Evolutionary conservation across 768 basidiomycete species (phyloP).

Genomic region (Lentinula raphanica): DNA sequence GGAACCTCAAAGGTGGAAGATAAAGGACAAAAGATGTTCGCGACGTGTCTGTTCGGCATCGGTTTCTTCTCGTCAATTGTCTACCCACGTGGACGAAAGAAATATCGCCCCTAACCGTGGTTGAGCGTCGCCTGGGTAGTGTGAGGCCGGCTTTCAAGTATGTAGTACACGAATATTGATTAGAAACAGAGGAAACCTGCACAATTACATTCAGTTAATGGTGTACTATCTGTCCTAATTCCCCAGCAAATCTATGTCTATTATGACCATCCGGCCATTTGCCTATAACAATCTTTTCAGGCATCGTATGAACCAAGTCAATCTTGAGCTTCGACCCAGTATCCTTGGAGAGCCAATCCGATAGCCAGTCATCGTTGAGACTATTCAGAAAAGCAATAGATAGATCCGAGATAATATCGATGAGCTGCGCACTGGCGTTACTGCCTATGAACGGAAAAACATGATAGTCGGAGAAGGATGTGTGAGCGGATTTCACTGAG

Average conservation of each 20-base stretch:
- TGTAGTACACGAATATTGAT: too few species aligned
- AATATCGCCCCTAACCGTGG: too few species aligned
- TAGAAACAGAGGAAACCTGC: too few species aligned
- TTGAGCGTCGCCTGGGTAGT: too few species aligned
- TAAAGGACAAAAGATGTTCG: background rate
- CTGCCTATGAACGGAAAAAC: constrained; percentile 36
- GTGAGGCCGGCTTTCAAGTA: too few species aligned
- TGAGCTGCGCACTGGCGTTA: constrained; percentile 25
- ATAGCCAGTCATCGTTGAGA: background rate
- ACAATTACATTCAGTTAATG: constrained; percentile 18
- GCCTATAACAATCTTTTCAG: constrained; percentile 36
- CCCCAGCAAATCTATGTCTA: constrained; percentile 37
- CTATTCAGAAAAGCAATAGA: constrained; percentile 41
- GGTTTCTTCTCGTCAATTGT: background rate
- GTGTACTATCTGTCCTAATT: constrained; percentile 39
- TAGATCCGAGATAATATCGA: constrained; percentile 30
- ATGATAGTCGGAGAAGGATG: constrained; percentile 44
- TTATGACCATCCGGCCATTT: constrained; percentile 40
- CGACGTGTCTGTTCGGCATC: background rate
- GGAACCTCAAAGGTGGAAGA: background rate
- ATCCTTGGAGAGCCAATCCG: constrained; percentile 23
- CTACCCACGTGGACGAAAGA: too few species aligned
- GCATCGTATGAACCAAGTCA: constrained; percentile 24
- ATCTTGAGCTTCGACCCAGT: constrained; percentile 13
- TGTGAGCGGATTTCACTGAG: constrained; percentile 42